Percentiles rank a stretch among this genome's conserved stretches.
phyloP scores from a whole-genome alignment of 2,329 filamentous ascomycete genomes.

The Colletotrichum musae region DNA sequence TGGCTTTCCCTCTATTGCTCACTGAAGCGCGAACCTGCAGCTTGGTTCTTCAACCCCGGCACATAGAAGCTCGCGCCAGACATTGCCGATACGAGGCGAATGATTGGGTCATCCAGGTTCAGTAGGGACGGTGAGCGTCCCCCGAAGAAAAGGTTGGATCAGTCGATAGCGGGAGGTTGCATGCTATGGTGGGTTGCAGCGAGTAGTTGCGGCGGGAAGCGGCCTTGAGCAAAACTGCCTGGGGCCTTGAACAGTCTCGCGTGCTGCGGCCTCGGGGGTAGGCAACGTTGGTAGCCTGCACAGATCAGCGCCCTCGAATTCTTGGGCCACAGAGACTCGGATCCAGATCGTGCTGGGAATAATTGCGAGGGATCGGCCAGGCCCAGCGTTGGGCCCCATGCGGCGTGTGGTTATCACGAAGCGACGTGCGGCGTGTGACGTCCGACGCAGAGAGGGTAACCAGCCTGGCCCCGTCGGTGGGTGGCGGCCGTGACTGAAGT shows the following conservation, averaged over 20 bases:
- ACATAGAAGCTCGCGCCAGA: conserved; percentile 1
- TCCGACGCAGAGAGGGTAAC: no score
- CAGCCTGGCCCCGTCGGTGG: neutral
- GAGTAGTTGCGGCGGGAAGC: neutral
- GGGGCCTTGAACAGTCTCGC: neutral
- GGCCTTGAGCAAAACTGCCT: neutral
- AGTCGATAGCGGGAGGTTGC: conserved; percentile 11
- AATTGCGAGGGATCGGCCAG: conserved; percentile 17
- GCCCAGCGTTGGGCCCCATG: neutral
- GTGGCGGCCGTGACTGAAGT: conserved; percentile 8
- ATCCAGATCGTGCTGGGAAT: conserved; percentile 5
- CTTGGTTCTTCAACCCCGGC: conserved; percentile 18
- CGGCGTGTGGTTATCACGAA: conserved; percentile 20
- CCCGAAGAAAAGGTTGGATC: conserved; percentile 8
- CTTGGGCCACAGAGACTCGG: neutral
- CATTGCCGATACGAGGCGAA: conserved; percentile 18
- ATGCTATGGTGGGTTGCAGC: neutral
- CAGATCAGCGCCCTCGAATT: neutral
- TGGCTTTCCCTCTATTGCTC: conserved; percentile 12
- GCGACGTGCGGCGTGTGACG: neutral
- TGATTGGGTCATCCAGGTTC: conserved; percentile 12
- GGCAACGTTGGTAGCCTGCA: conserved; percentile 9
- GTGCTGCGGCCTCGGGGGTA: neutral
- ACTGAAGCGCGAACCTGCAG: neutral
- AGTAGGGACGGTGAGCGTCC: conserved; percentile 22